Conservation (phyloP, 2,329 filamentous ascomycete genomes). For the Periconia macrospinosa region DNA sequence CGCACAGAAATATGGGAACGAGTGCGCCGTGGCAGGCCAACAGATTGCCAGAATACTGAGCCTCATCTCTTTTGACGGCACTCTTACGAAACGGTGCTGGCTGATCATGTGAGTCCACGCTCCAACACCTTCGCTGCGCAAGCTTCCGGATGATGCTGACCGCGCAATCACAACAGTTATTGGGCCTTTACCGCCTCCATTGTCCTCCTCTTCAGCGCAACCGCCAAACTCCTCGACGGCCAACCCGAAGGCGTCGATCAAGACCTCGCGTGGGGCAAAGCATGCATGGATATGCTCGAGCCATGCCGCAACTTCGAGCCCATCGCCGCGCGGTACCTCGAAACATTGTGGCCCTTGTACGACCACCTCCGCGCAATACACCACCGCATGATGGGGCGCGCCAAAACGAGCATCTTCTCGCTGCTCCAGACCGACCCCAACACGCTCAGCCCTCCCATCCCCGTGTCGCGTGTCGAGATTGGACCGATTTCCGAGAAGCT, state of each 20-base stretch:
- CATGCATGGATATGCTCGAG: constrained; percentile 41
- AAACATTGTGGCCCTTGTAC: constrained; percentile 38
- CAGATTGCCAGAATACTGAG: constrained; percentile 39
- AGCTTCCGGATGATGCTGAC: neutral
- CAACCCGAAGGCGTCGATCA: constrained; percentile 29
- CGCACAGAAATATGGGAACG: constrained; percentile 28
- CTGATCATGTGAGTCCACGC: constrained; percentile 34
- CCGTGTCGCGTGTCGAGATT: constrained; percentile 36
- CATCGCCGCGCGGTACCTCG: constrained; percentile 35
- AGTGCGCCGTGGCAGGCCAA: constrained; percentile 39
- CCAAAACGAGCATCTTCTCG: constrained; percentile 40
- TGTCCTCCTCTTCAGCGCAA: constrained; percentile 38
- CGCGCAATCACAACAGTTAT: constrained; percentile 22
- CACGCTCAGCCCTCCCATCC: constrained; percentile 28
- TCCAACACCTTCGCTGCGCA: neutral
- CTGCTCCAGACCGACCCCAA: constrained; percentile 31
- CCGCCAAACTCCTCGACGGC: constrained; percentile 38
- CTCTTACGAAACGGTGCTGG: constrained; percentile 42
- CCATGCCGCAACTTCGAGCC: constrained; percentile 34
- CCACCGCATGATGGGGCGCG: constrained; percentile 32
- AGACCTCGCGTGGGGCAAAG: constrained; percentile 37
- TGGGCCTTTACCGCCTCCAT: constrained; percentile 41
- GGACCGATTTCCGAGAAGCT: constrained; percentile 40
- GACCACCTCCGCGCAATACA: constrained; percentile 35
- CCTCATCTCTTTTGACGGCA: constrained; percentile 38